These are phyloP conservation scores for Lentinula aciculospora DNA, from an alignment of 768 basidiomycete species.

Conservation along the genomic window DNA sequence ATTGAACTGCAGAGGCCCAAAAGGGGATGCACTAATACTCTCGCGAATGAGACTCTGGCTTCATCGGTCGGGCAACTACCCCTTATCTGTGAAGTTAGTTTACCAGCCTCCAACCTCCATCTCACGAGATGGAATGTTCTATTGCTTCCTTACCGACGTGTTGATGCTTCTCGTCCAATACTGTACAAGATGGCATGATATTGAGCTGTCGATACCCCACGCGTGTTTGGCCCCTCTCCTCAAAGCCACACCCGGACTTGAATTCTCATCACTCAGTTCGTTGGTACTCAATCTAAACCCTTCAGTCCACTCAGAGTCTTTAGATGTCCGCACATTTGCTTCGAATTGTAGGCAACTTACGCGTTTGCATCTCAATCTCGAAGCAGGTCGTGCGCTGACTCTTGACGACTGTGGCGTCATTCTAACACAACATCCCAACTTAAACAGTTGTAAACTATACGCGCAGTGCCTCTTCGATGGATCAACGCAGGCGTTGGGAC, in stretches of 20 bases:
- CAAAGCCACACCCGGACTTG: constrained; percentile 12
- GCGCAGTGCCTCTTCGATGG: constrained; percentile 22
- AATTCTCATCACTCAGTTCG: constrained; percentile 24
- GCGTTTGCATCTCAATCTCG: constrained; percentile 28
- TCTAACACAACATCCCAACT: constrained; percentile 23
- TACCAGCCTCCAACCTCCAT: constrained; percentile 17
- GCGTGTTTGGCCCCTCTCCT: constrained; percentile 17
- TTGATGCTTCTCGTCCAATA: constrained; percentile 25
- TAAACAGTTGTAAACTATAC: constrained; percentile 26
- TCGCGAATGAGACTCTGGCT: constrained; percentile 28
- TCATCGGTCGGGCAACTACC: constrained; percentile 25
- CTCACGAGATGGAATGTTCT: constrained; percentile 12
- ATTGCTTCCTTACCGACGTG: constrained; percentile 16
- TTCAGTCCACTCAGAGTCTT: constrained; percentile 13
- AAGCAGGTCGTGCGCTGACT: constrained; percentile 24
- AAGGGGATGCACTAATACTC: not conserved
- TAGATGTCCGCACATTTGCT: constrained; percentile 20
- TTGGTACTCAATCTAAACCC: constrained; percentile 23
- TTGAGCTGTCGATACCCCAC: constrained; percentile 28
- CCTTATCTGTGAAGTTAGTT: constrained; percentile 25
- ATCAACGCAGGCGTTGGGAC: not conserved
- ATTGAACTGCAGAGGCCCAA: constrained; percentile 9
- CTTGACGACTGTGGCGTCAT: constrained; percentile 30
- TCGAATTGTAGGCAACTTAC: constrained; percentile 38
- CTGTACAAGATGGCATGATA: constrained; percentile 29